Base-by-base conservation (phyloP, 2,329 filamentous ascomycete species). In the Seiridium cupressi region DNA sequence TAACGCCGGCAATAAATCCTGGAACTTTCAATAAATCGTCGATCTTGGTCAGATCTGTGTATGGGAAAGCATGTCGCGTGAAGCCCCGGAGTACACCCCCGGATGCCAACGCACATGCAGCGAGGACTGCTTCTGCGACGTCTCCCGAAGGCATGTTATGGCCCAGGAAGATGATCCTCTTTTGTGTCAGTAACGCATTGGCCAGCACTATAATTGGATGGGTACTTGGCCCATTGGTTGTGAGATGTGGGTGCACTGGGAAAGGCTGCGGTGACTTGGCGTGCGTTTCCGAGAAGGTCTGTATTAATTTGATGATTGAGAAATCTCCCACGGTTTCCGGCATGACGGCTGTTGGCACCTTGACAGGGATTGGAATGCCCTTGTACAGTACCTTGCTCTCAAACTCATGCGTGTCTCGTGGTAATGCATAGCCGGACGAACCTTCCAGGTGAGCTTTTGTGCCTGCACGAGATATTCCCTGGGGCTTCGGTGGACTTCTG, bases 241-340 rank as follows among this genome's bases (percentile, higher is more conserved):
- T 99, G 13, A 99, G 84, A 74, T 99, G 95, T 9, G 93, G 87
- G 73, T 99, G 95, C 48, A 93, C 80, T 4, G 89, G 78, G 71
- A 98, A 99, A 1, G 93, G 88, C 68, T 96, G 91, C 3, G 92
- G 91, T 8, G 89, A 85, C 68, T 92, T 89, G n/a, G 88, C 78
- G 73, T 98, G 94, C 18, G 91, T 83, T 9, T 89, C 87, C 48
- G 92, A 91, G 74, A 98, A 98, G 58, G 91, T 97, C 69, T 97
- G 93, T 65, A 99, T 97, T 58, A 99, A 87, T 74, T 98, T 98
- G 77, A 99, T 91, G 60, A 99, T 83, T 44, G 93, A 98, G 72
- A 99, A 99, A 76, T 99, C 95, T 63, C 95, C 95, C 13, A 99
- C 95, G 0, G 92, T 97, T 79, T 99, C 95, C 2, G 93, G 92